Conservation (phyloP, 192 early-diverging fungal species). For the Backusella morwellensis region DNA sequence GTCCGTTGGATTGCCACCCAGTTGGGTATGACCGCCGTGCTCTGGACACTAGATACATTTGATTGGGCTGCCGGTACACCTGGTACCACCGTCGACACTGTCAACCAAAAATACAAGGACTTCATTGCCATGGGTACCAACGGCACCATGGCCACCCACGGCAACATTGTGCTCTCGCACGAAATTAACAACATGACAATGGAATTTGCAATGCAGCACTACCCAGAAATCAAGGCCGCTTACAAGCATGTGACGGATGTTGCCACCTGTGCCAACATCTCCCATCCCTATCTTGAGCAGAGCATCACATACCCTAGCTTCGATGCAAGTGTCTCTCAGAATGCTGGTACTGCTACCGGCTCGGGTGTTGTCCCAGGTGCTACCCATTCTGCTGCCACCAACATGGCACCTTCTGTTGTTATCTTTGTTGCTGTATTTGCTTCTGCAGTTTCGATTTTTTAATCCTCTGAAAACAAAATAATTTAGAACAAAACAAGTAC, state of each 20-base stretch:
- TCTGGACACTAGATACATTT: conserved; percentile 37
- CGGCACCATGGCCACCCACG: conserved; percentile 21
- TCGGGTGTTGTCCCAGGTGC: conserved; percentile 16
- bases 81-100: conserved; percentile 12
- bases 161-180: conserved; percentile 42
- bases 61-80: conserved; percentile 29
- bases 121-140: conserved; percentile 36
- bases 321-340: not conserved
- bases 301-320: conserved; percentile 24
- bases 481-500: not conserved
- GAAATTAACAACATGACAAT: conserved; percentile 44
- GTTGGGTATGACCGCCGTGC: conserved; percentile 37
- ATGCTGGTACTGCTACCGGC: conserved; percentile 11
- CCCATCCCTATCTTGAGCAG: conserved; percentile 36
- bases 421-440: not conserved
- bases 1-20: conserved; percentile 52
- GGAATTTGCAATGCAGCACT: conserved; percentile 36
- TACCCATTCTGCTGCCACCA: not conserved
- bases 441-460: not conserved
- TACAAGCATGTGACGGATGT: conserved; percentile 39
- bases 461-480: not conserved
- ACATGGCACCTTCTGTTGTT: not conserved
- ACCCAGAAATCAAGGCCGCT: conserved; percentile 37
- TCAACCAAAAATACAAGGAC: conserved; percentile 26
- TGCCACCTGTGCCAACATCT: conserved; percentile 38